Evolutionary conservation across 345 rosid genomes (phyloP).

Genomic region (Eucalyptus pumila): DNA sequence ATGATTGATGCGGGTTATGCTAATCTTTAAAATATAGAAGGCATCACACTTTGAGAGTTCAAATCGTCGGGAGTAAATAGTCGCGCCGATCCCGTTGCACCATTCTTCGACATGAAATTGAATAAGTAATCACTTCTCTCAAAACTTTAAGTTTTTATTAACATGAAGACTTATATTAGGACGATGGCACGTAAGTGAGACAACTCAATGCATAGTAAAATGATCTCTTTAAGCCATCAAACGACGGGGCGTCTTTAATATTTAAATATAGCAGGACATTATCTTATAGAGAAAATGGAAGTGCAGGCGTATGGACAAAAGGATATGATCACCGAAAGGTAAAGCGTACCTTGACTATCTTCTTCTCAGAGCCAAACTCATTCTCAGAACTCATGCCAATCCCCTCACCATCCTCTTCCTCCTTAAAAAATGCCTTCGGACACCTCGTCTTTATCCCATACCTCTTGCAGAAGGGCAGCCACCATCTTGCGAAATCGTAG

Average conservation of each 20-base stretch:
- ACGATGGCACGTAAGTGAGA: background rate
- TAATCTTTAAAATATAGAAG: background rate
- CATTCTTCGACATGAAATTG: background rate
- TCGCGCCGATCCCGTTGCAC: background rate
- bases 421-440: conserved; percentile 5
- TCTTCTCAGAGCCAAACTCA: background rate
- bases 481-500: background rate
- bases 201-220: too few species aligned
- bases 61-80: background rate
- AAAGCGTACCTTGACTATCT: conserved; percentile 2
- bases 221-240: background rate
- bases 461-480: conserved; percentile 39
- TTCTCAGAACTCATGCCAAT: background rate
- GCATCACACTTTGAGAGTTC: background rate
- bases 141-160: background rate
- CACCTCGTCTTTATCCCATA: conserved; percentile 2
- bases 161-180: background rate
- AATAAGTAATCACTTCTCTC: background rate
- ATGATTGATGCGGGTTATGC: background rate
- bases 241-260: background rate
- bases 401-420: too few species aligned
- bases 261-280: background rate
- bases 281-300: background rate
- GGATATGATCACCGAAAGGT: background rate
- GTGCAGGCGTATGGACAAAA: background rate